These are phyloP conservation scores for Russula griseocarnosa DNA, from an alignment of 768 basidiomycete genomes.

Conservation along the genomic window DNA sequence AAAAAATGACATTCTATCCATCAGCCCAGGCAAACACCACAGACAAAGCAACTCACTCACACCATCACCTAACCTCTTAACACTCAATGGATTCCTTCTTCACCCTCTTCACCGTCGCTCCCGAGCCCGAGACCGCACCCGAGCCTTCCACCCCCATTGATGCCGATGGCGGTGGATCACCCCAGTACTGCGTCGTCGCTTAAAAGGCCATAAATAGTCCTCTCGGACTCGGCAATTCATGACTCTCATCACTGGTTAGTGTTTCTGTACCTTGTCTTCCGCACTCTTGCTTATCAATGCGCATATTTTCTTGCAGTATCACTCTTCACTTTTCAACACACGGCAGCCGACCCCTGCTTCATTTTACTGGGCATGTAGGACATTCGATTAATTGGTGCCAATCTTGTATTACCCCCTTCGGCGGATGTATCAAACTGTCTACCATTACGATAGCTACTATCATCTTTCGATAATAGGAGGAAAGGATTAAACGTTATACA, in stretches of 20 bases:
- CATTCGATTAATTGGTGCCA: background rate
- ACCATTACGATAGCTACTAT: background rate
- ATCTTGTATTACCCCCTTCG: conserved; percentile 2
- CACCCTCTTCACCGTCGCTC: background rate
- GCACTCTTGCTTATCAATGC: background rate
- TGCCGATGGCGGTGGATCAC: background rate
- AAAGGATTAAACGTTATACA: background rate
- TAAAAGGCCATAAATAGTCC: background rate
- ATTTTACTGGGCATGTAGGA: background rate
- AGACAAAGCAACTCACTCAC: background rate
- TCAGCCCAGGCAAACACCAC: background rate
- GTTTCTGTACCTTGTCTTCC: background rate
- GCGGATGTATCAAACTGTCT: conserved; percentile 2
- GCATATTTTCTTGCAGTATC: background rate
- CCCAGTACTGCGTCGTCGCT: conserved; percentile 12
- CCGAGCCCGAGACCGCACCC: conserved; percentile 1
- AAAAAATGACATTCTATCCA: background rate
- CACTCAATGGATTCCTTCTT: conserved; percentile 16
- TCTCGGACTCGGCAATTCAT: background rate
- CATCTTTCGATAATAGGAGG: conserved; percentile 4
- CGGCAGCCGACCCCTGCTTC: background rate
- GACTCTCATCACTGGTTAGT: background rate
- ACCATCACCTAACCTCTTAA: background rate
- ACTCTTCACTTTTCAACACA: too few relatives aligned
- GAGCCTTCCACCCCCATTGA: conserved; percentile 12